Base-by-base conservation (phyloP, 495 filamentous ascomycete genomes). In the Talaromyces adpressus region DNA sequence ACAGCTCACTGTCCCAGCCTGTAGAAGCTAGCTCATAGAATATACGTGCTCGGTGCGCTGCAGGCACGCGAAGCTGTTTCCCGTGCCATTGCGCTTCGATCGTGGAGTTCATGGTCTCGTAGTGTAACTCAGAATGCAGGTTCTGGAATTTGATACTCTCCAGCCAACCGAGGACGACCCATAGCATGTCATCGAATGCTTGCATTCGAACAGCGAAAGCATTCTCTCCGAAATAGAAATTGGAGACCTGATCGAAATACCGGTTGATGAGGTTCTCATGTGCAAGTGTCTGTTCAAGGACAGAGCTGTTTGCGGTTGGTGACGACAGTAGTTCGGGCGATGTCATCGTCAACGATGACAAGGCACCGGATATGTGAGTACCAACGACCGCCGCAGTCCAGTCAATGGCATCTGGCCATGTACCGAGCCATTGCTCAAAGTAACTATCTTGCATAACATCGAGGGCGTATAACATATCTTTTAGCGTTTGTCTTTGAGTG, bases 151-250 rank as follows among this genome's bases (percentile, higher is more conserved):
- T 86, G 68, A 91, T 85, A 56, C 82, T 84, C 70, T 95, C 90
- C 63, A 97, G 80, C 93, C 93, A 98, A 61, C 88, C 90, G 52
- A 98, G 79, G 1, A 96, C 93, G 11, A 98, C 92, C 94, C 94
- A 98, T 22, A 97, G 83, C 82, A 97, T 97, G 71, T 98, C 94
- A 72, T 98, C 94, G 70, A 88, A 96, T 1, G 93, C 94, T 70
- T 98, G 84, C 39, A 82, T 84, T 20, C 91, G 83, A 30, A 98
- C 77, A 20, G 82, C 77, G 65, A 93, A 88, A 12, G 84, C 82
- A 71, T 96, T 87, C 70, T 97, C 91, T 27, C 89, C 93, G 70
- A 93, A 96, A 71, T 93, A 97, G 71, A 88, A 93, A 7, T 83
- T 83, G 14, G 86, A 75, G 0, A 85, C 74, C 18, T 97, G 89